Evolutionary conservation across 1,284 basidiomycete species (phyloP), one percentile per base, ranked within the genome.

Genomic region (Leccinum fuscescens): DNA sequence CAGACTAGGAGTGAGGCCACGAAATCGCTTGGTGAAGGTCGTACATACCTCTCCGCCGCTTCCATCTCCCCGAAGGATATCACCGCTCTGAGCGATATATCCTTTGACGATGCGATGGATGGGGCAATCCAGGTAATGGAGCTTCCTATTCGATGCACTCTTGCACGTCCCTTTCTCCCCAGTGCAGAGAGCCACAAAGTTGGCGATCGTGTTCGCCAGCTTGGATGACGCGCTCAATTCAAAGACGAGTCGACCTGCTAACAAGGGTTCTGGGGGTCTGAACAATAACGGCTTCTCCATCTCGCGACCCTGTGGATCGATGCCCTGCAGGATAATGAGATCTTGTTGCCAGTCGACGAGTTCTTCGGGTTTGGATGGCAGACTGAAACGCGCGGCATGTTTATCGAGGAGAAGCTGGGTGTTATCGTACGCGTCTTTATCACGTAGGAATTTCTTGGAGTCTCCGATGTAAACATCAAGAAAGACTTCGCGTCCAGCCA

Each of bases 61-160:
- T 29, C 81, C 82, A 64, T 83, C 81, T 11, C 77, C 75, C 55
- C 81, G 68, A n/a, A 80, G 82, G 46, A 82, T 67, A 63, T 84
- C 81, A 2, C 82, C 80, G 9, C 79, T 80, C 64, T 84, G 82
- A 3, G 78, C 80, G 6, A 82, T 73, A 59, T 82, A 82, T 22
- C 73, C 80, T 62, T 78, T 75, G 50, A 79, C 77, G 62, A 81
- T 75, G 14, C 80, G 71, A 66, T 82, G 81, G 1, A 84, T 73
- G 17, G 78, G 76, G 54, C 71, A 77, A 8, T 71, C 76, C 48
- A 76, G 52, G 64, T 81, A 83, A 60, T 78, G 76, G 56, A 82
- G 65, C 54, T 70, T 76, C 68, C 78, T 79, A 61, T 79, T 79
- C 2, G 79, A 78, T n/a, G 77, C 77, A 53, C 75, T 79, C 72